Percentiles rank a stretch among this genome's conserved stretches.
phyloP scores from a whole-genome alignment of 1,139 yeast genomes.

The Scheffersomyces segobiensis region DNA sequence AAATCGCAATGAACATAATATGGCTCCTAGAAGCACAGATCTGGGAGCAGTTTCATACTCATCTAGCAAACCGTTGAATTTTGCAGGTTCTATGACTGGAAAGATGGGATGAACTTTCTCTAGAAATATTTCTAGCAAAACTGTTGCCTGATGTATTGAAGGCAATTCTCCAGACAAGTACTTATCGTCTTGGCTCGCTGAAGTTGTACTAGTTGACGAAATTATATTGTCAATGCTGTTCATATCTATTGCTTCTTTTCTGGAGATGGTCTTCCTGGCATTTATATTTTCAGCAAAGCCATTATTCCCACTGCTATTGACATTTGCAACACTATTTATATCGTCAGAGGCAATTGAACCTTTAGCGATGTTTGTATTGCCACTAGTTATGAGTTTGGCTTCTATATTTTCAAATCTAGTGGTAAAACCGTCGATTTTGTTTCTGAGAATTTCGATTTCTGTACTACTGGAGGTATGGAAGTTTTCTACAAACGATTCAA shows the following conservation, averaged over 20 bases:
- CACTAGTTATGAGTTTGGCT: background rate
- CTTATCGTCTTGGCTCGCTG: background rate
- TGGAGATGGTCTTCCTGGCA: background rate
- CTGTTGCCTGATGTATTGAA: background rate
- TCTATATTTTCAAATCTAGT: background rate
- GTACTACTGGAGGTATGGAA: background rate
- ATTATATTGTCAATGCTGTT: background rate
- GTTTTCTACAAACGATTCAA: background rate
- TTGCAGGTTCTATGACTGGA: background rate
- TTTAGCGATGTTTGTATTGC: background rate
- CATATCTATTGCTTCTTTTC: background rate
- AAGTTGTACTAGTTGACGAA: background rate
- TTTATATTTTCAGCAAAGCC: background rate
- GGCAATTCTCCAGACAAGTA: background rate
- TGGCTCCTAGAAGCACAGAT: conserved; percentile 7
- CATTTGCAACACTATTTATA: background rate
- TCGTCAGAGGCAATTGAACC: background rate
- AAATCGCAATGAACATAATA: conserved; percentile 8
- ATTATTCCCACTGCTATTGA: background rate
- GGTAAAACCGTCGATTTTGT: background rate
- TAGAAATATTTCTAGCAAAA: background rate
- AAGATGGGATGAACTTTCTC: background rate
- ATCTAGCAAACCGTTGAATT: background rate
- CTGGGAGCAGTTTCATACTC: background rate
- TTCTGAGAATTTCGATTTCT: background rate